Evolutionary conservation across 495 filamentous ascomycete genomes (phyloP), one percentile per base, ranked within the genome.

Genomic region (Penicillium cosmopolitanum): DNA sequence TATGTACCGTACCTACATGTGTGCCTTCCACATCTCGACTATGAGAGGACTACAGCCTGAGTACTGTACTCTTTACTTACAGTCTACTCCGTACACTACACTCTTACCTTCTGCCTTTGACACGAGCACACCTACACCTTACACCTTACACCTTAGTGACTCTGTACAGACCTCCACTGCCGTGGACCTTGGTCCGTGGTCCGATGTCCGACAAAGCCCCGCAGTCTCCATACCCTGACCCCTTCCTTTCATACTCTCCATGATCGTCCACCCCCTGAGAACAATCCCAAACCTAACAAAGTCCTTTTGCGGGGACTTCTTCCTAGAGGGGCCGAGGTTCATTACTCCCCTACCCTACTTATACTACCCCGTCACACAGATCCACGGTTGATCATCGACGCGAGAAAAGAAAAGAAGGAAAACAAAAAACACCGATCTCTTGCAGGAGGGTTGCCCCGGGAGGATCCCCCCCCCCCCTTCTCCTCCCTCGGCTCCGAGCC

Each of bases 321-420:
- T 43, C 53, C 55, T 12, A 33, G 57, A 56, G 54, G 64, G 58
- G 63, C 67, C 67, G 67, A 70, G 67, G 67, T 64, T 54, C 57
- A 53, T 31, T 42, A 1, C 18, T 16, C 2, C 23, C 8, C 10
- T 19, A 13, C 51, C 43, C 51, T 56, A 58, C 51, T 36, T 62
- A 58, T 52, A 44, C 48, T 55, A 38, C 18, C 19, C 31, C 50
- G 58, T 64, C 38, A 60, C 65, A 70, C 67, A 63, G 57, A 65
- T 67, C 65, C 60, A 62, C 62, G 56, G 58, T 62, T 61, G 57
- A 66, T 67, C 65, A 56, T 51, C 23, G 16, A 51, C 33, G 19
- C 16, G 21, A 18, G 51, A 56, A 55, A 50, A 52, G 47, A 33
- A 36, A 34, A 31, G 43, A 23, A 40, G 28, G 5, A 62, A 47